Percentiles rank a stretch among this genome's conserved stretches.
phyloP scores from a whole-genome alignment of 148 eudicot genomes.

The Persicaria tinctoria region DNA sequence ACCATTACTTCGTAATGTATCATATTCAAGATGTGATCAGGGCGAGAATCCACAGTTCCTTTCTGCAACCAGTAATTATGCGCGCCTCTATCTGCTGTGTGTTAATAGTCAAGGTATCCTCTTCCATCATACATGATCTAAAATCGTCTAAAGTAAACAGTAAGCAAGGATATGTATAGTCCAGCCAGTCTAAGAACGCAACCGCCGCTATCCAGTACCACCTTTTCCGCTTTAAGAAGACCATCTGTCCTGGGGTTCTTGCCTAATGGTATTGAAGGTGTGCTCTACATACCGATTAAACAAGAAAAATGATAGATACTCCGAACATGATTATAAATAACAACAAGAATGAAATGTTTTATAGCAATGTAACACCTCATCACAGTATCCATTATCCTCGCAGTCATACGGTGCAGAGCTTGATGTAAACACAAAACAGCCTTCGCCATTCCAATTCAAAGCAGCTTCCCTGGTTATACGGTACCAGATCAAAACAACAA shows the following conservation, averaged over 20 bases:
- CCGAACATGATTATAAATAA: not conserved
- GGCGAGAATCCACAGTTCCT: slow-evolving; percentile 61
- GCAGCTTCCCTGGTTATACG: slow-evolving; percentile 51
- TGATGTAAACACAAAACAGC: slow-evolving; percentile 77
- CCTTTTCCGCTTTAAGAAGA: slow-evolving; percentile 66
- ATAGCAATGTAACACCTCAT: slow-evolving; percentile 47
- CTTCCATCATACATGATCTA: not conserved
- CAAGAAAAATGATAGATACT: not conserved
- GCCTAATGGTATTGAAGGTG: slow-evolving; percentile 69
- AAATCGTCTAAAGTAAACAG: not conserved
- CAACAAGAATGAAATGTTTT: not conserved
- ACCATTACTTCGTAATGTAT: slow-evolving; percentile 73
- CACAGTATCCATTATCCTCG: slow-evolving; percentile 68
- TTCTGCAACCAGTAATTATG: slow-evolving; percentile 75
- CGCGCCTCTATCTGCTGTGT: slow-evolving; percentile 88
- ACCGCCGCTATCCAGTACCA: slow-evolving; percentile 63
- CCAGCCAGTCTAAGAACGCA: slow-evolving; percentile 88
- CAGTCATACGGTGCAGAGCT: slow-evolving; percentile 84
- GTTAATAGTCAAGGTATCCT: slow-evolving; percentile 35
- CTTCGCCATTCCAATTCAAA: slow-evolving; percentile 65
- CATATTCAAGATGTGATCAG: slow-evolving; percentile 83
- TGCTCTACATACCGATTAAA: slow-evolving; percentile 29
- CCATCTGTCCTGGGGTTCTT: slow-evolving; percentile 70
- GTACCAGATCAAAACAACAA: slow-evolving; percentile 7
- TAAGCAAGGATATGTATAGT: slow-evolving; percentile 83